phyloP scores from a whole-genome alignment of 306 rosid genomes.

The Crataegus laevigata region DNA sequence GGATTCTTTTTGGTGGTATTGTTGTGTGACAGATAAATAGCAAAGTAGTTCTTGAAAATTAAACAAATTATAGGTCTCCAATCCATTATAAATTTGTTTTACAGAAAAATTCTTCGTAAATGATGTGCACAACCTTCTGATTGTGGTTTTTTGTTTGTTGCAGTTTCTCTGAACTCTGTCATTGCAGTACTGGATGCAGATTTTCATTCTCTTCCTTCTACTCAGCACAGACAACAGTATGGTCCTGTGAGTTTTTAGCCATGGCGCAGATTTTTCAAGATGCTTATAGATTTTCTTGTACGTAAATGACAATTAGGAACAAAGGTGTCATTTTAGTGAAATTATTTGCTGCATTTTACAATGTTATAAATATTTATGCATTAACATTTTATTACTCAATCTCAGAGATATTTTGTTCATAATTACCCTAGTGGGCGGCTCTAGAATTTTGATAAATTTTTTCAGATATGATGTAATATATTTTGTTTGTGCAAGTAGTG shows the following conservation, averaged over 20 bases:
- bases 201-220: conserved; percentile 94
- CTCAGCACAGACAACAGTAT: conserved; percentile 91
- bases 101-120: neutral
- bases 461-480: neutral
- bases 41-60: neutral
- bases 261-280: neutral
- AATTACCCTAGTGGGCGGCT: neutral
- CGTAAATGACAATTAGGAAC: neutral
- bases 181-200: conserved; percentile 99
- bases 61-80: neutral
- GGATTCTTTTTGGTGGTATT: neutral
- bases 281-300: neutral
- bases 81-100: neutral
- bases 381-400: neutral
- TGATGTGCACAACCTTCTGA: conserved; percentile 10
- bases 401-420: neutral
- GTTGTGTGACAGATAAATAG: neutral
- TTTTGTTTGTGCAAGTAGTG: neutral
- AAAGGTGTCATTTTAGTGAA: neutral
- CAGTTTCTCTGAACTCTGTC: conserved; percentile 90
- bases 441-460: neutral
- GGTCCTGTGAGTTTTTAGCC: conserved; percentile 81
- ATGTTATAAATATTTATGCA: neutral
- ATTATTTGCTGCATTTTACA: neutral
- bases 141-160: conserved; percentile 20